Evolutionary conservation across 371 early-diverging fungal genomes (phyloP), one percentile per base, ranked within the genome.

Genomic region (Phascolomyces articulosus): DNA sequence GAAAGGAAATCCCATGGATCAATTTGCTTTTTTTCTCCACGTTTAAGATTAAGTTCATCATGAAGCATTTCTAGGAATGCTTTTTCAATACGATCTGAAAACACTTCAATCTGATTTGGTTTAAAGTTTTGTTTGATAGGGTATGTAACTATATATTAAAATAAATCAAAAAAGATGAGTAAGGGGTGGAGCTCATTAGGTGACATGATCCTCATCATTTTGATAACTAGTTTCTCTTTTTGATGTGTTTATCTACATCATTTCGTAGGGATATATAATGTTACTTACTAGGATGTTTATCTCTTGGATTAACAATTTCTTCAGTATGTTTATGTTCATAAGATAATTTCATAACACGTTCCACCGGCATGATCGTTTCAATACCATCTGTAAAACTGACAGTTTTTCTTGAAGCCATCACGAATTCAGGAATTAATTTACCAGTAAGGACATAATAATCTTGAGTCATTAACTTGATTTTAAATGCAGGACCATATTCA

Each of bases 101-200:
- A 78, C 11, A 73, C 64, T 27, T 59, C 64, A 20, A 78, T 65
- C 53, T 71, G 67, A n/a, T 75, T 18, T 28, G 69, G 64, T 34
- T 71, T 75, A 38, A 75, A 75, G 38, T 78, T 75, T 23, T 78
- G 71, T 26, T 69, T 71, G 29, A 78, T 64, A n/a, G 72, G 68
- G 41, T 71, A 70, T 6, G 65, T 27, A 24, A 71, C 72, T 69
- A 26, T 2, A 23, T 26, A 38, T 11, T 44, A 21, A 20, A 29
- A 18, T 27, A 31, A 9, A 34, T 34, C n/a, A n/a, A n/a, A n/a
- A n/a, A n/a, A n/a, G n/a, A n/a, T n/a, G n/a, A n/a, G n/a, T n/a
- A n/a, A n/a, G n/a, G n/a, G n/a, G n/a, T n/a, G n/a, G n/a, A n/a
- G n/a, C n/a, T n/a, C n/a, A n/a, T n/a, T n/a, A n/a, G n/a, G n/a